phyloP scores from a whole-genome alignment of 2,329 filamentous ascomycete genomes.

The Apiospora sp. region DNA sequence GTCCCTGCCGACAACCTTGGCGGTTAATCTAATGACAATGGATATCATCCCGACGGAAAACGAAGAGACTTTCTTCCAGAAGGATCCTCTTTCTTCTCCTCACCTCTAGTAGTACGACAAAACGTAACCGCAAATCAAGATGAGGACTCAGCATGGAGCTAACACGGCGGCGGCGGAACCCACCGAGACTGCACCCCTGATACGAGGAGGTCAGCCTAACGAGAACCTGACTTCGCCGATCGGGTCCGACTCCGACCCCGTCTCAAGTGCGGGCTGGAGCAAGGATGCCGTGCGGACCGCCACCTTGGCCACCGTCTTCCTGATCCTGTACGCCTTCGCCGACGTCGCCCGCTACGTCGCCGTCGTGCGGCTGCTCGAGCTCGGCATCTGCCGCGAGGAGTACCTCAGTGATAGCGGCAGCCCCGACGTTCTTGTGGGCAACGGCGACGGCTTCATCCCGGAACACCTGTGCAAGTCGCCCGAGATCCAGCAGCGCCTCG shows the following conservation, averaged over 20 bases:
- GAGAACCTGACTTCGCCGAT: neutral
- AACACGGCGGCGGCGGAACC: neutral
- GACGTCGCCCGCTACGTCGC: constrained; percentile 13
- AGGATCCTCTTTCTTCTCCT: neutral
- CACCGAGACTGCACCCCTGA: neutral
- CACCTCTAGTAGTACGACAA: neutral
- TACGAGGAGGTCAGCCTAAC: neutral
- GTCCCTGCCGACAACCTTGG: neutral
- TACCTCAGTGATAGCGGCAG: neutral
- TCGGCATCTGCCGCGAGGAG: constrained; percentile 24
- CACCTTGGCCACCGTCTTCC: neutral
- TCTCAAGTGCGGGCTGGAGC: neutral
- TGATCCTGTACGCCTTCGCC: constrained; percentile 17
- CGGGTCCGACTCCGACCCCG: neutral
- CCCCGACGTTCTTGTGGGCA: neutral
- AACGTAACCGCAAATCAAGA: neutral
- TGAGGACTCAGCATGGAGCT: neutral
- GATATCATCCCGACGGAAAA: neutral
- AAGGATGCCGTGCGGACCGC: constrained; percentile 1
- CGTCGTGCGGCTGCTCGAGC: constrained; percentile 22
- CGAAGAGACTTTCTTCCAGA: neutral
- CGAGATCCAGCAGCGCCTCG: constrained; percentile 13
- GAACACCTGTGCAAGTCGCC: constrained; percentile 23
- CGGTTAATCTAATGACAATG: neutral
- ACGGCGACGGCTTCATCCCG: constrained; percentile 5